Base-by-base conservation (phyloP, 2,329 filamentous ascomycete genomes). In the Talaromyces islandicus region DNA sequence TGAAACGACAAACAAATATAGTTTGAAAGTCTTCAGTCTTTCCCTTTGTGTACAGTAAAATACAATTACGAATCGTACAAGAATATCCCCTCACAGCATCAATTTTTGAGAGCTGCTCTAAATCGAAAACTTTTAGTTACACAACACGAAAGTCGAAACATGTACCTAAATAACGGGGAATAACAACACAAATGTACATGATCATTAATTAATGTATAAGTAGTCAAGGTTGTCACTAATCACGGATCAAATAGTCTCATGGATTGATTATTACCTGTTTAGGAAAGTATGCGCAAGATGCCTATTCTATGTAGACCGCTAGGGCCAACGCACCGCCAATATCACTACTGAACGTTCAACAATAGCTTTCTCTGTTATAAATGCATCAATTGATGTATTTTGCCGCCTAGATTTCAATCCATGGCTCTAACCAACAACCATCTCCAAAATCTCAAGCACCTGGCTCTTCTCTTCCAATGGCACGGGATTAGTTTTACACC, bases 391-490 rank as follows among this genome's bases (percentile, higher is more conserved):
- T 38, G 6, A 7, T 38, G 14, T 9, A 38, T n/a, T 7, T 17
- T n/a, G 32, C 12, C 32, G 32, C 4, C 12, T 4, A 35, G 14
- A 7, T 5, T 38, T 38, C 35, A 38, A 38, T 17, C 7, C 2
- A 38, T 38, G 14, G 35, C 14, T 38, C 17, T 38, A 57, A 56
- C 62, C 65, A 19, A 73, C 64, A 43, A 74, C 71, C 70, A 76
- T 74, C 48, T 78, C 71, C 63, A 85, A 66, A 60, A 85, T 83
- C 67, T 83, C 79, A 64, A 81, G 63, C 4, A 85, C 80, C 65
- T 82, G 78, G 27, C 69, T 69, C 65, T 80, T 79, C 61, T 78
- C 72, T 35, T 61, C 72, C 60, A 85, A 68, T 0, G 79, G 76
- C 24, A 81, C 74, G 1, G 83, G 77, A 67, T 85, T 85, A 5